These are phyloP conservation scores for Ceratocystis papillata DNA, from an alignment of 2,329 filamentous ascomycete genomes.

Conservation along the genomic window DNA sequence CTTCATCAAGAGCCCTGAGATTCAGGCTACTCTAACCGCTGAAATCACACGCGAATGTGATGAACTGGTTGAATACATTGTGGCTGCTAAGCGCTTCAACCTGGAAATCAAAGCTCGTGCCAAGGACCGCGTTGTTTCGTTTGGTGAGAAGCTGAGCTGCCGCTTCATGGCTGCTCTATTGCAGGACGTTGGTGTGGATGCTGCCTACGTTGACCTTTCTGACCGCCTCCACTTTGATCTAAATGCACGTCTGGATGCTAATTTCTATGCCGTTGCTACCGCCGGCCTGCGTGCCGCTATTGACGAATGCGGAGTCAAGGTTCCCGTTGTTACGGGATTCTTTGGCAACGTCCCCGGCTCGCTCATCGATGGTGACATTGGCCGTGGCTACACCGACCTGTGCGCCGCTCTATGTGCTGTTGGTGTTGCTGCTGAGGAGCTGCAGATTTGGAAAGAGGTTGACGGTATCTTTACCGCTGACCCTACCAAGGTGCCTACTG, in stretches of 20 bases:
- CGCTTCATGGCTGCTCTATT: constrained; percentile 78
- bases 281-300: constrained; percentile 53
- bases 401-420: constrained; percentile 89
- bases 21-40: constrained; percentile 49
- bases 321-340: constrained; percentile 81
- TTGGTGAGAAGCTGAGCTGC: constrained; percentile 92
- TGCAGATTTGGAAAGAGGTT: constrained; percentile 99
- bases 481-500: constrained; percentile 83
- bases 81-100: constrained; percentile 54
- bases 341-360: constrained; percentile 90
- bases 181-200: constrained; percentile 68
- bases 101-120: constrained; percentile 66
- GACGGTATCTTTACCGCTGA: constrained; percentile 85
- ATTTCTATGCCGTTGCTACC: constrained; percentile 59
- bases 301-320: constrained; percentile 50
- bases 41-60: constrained; percentile 71
- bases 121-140: constrained; percentile 82
- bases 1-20: constrained; percentile 46
- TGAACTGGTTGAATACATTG: constrained; percentile 63
- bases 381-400: constrained; percentile 90
- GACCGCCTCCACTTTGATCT: constrained; percentile 63
- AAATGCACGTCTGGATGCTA: constrained; percentile 48
- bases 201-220: constrained; percentile 82
- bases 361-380: constrained; percentile 76
- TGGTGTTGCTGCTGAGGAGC: constrained; percentile 71